These are phyloP conservation scores for Zygosaccharomyces bailii DNA, from an alignment of 805 yeast species.

Conservation along the genomic window DNA sequence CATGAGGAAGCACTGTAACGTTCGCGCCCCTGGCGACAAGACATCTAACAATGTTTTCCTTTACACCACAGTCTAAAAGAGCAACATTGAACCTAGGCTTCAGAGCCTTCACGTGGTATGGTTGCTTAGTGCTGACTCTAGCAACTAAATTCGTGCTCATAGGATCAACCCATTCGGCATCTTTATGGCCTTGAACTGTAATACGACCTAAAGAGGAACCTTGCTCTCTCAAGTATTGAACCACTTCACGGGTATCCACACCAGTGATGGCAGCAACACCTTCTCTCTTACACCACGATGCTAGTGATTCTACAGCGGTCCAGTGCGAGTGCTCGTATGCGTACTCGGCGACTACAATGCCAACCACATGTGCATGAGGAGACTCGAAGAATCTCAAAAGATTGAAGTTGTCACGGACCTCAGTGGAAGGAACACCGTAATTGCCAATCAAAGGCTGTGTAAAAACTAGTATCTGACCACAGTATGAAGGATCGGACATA, in stretches of 20 bases:
- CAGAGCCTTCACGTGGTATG: slow-evolving; percentile 78
- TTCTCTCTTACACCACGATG: slow-evolving; percentile 94
- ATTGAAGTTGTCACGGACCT: slow-evolving; percentile 76
- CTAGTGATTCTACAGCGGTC: slow-evolving; percentile 96
- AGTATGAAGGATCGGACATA: slow-evolving; percentile 97
- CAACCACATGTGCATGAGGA: slow-evolving; percentile 88
- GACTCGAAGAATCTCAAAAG: slow-evolving; percentile 88
- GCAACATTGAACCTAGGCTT: slow-evolving; percentile 60
- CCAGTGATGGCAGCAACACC: slow-evolving; percentile 96
- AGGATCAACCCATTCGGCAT: slow-evolving; percentile 75
- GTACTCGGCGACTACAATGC: slow-evolving; percentile 92
- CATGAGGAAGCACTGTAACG: slow-evolving; percentile 93
- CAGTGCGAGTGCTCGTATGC: slow-evolving; percentile 97
- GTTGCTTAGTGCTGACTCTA: slow-evolving; percentile 91
- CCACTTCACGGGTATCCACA: slow-evolving; percentile 94
- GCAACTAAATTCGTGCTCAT: slow-evolving; percentile 85
- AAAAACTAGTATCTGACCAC: slow-evolving; percentile 93
- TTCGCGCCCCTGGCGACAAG: slow-evolving; percentile 94
- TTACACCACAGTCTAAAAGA: slow-evolving; percentile 96
- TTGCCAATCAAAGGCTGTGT: slow-evolving; percentile 98
- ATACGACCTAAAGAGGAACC: slow-evolving; percentile 93
- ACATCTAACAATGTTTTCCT: slow-evolving; percentile 93
- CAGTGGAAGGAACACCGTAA: slow-evolving; percentile 93
- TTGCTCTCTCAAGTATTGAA: slow-evolving; percentile 87
- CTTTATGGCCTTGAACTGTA: slow-evolving; percentile 54